Base-by-base conservation (phyloP, 257 asterid genomes). In the Nicotiana obtusifolia region DNA sequence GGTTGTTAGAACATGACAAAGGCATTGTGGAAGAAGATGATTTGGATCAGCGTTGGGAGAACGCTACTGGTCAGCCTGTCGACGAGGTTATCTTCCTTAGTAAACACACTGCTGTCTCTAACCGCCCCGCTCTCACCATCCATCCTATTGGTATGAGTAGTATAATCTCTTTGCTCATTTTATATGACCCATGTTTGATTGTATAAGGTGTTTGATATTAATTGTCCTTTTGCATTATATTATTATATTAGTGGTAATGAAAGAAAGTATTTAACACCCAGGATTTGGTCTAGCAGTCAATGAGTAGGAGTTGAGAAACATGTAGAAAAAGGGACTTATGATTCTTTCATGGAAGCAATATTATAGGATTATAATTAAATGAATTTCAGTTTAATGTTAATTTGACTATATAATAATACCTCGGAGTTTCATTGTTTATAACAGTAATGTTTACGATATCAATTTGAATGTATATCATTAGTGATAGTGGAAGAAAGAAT, bases 1-100 rank as follows among this genome's bases (percentile, higher is more conserved):
- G 98, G 11, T 28, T 93, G 41, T 64, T 95, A 82, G 95, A 93
- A 49, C 99, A 95, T 64, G 97, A 95, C 44, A 90, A 75, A 73
- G 84, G 86, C 73, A 95, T 92, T 65, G 88, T 93, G 7, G 88
- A 81, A 22, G 99, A 95, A 81, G 92, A 95, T 81, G 90, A 95
- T 86, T 92, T 93, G 83, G 99, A 95, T 84, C 81, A 67, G 41
- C 87, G 98, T 66, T 95, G 99, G 99, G 97, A 93, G 79, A 84
- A 86, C 7, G 88, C 91, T 84, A 87, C 94, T 54, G 93, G 93
- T 4, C 97, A 95, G 87, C 24, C 86, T 14, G 99, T 92, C 75
- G 87, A 80, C 47, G 99, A 95, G 90, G 59, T 95, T 54, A 82
- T 95, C n/a, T 93, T 95, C 78, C 92, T 93, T 10, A 93, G 98